Base-by-base conservation (phyloP, 352 stramenopile species). In the Salisapilia sapeloensis region DNA sequence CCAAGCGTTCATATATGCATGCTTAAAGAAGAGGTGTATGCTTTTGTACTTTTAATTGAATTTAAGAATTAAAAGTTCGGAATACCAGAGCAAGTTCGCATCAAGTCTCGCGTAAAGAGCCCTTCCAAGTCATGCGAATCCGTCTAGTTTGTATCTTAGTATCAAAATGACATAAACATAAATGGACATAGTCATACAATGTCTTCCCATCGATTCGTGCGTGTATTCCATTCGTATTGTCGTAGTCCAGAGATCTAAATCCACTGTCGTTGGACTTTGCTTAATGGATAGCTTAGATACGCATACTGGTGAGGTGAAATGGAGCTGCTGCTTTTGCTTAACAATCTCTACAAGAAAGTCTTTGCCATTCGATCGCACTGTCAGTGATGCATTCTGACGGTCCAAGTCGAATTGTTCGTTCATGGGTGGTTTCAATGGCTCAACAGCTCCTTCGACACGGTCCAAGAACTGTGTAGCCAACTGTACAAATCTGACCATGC, bases 61-160 rank as follows among this genome's bases (percentile, higher is more conserved):
- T 35, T 33, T 4, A 4, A 13, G 5, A 18, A 20, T 35, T 74
- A 87, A 50, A 87, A 87, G 32, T 53, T 38, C 8, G 72, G 72
- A 14, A 84, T 57, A 7, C 72, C 72, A 3, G 52, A 49, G 52
- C 72, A 87, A 18, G 67, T 47, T 19, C 67, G 67, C 72, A 87
- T 87, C 33, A 87, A 50, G 38, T 87, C 72, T 24, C 72, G 67
- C 13, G 72, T 87, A 9, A 87, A 36, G 9, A 87, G 44, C 14
- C 72, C 72, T 58, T 84, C 72, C 20, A 84, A 58, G 36, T 87
- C 72, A 40, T 87, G 72, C 19, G 57, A 57, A 43, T 87, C 72
- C 11, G 42, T 52, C 71, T 87, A 13, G 24, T 12, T 13, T 12
- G 26, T 18, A 15, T 14, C 26, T 22, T 25, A 4, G 0, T 1